Conservation (phyloP, 1,284 basidiomycete genomes). For the Leccinum subrobustum region DNA sequence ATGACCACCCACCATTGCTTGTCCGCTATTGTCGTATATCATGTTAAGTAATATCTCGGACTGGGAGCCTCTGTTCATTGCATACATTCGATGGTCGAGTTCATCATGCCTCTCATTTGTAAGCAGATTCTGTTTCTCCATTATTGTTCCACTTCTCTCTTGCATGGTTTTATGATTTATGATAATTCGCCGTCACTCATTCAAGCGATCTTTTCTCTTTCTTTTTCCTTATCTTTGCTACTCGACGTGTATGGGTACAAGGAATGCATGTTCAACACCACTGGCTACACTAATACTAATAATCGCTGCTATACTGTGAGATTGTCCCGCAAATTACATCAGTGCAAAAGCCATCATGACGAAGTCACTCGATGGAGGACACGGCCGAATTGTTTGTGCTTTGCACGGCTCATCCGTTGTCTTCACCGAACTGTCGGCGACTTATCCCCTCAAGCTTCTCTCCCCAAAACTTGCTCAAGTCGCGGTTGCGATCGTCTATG, state of each 20-base stretch:
- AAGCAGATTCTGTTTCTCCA: conserved; percentile 25
- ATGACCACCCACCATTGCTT: conserved; percentile 3
- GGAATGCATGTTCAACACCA: conserved; percentile 34
- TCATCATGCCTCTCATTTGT: conserved; percentile 31
- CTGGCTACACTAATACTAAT: conserved; percentile 27
- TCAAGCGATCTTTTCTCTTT: conserved; percentile 7
- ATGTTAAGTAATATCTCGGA: conserved; percentile 23
- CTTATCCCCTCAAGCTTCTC: conserved; percentile 91
- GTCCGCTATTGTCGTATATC: conserved; percentile 7
- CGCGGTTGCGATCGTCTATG: conserved; percentile 71
- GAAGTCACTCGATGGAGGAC: conserved; percentile 44
- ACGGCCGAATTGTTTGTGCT: conserved; percentile 53
- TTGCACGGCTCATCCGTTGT: conserved; percentile 53
- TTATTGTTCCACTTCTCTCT: conserved; percentile 25
- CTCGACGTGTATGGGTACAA: conserved; percentile 36
- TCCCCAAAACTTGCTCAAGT: conserved; percentile 57
- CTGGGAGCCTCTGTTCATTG: conserved; percentile 17
- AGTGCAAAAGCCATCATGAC: conserved; percentile 1
- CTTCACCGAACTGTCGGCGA: conserved; percentile 76
- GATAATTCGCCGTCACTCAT: conserved; percentile 25
- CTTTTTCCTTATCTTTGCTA: conserved; percentile 17
- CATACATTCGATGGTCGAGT: conserved; percentile 23
- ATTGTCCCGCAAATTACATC: not conserved
- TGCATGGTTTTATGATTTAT: conserved; percentile 23
- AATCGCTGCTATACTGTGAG: conserved; percentile 13